Percentiles rank a stretch among this genome's conserved stretches.
Evolutionary conservation across 768 basidiomycete species (phyloP).

Genomic region (Podaxis pistillaris): DNA sequence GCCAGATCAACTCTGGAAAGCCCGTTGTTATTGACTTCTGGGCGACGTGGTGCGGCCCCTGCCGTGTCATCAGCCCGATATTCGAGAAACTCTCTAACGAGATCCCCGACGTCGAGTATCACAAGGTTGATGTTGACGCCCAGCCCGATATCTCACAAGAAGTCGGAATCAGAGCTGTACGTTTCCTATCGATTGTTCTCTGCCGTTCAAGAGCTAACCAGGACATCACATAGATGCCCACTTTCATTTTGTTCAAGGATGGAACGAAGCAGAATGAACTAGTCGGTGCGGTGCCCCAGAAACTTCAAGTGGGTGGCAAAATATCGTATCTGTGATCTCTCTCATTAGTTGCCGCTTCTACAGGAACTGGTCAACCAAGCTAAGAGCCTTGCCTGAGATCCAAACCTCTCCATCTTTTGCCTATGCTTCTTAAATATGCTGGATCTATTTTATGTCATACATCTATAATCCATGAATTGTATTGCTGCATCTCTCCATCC

Average conservation of each 20-base stretch:
- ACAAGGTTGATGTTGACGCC: constrained; percentile 74
- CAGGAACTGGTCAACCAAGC: background rate
- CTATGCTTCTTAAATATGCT: no score
- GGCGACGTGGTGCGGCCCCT: constrained; percentile 79
- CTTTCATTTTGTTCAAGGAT: constrained; percentile 36
- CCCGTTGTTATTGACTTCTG: constrained; percentile 66
- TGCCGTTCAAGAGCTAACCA: background rate
- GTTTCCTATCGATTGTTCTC: constrained; percentile 23
- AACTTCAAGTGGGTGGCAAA: constrained; percentile 35
- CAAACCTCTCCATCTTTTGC: no score
- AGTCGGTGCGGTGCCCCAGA: constrained; percentile 46
- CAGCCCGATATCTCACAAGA: constrained; percentile 52
- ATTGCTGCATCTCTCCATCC: no score
- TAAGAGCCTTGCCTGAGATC: background rate
- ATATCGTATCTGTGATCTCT: background rate
- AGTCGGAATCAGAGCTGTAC: constrained; percentile 59
- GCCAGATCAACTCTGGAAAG: constrained; percentile 46
- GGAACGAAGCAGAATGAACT: constrained; percentile 34
- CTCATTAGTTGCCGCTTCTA: background rate
- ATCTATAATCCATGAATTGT: no score
- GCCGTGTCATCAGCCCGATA: constrained; percentile 61
- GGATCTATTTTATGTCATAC: no score
- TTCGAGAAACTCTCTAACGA: constrained; percentile 55
- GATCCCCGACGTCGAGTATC: constrained; percentile 45
- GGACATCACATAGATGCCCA: constrained; percentile 36